These are phyloP conservation scores for Eruca vesicaria DNA, from an alignment of 441 rosid genomes.

Conservation along the genomic window DNA sequence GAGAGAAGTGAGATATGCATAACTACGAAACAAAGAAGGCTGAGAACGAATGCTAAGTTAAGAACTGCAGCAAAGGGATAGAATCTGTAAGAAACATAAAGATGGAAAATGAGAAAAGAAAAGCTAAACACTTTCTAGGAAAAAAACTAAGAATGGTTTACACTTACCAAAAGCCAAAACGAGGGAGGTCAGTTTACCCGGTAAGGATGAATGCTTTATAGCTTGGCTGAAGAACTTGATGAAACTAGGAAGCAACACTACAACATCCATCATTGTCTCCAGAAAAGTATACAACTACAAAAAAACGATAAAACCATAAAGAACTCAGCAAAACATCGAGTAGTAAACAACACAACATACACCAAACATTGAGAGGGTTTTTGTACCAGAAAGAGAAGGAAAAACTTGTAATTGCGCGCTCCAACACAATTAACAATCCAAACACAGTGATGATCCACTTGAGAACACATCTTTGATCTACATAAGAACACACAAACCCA, in stretches of 20 bases:
- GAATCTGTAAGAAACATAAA: conserved; percentile 62
- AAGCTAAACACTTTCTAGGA: conserved; percentile 1
- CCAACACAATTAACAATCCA: conserved; percentile 97
- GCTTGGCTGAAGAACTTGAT: conserved; percentile 63
- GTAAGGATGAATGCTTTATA: conserved; percentile 51
- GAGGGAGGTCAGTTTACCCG: conserved; percentile 60
- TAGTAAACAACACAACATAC: neutral
- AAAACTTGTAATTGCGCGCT: conserved; percentile 79
- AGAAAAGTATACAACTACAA: conserved; percentile 77
- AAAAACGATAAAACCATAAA: neutral
- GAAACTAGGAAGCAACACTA: conserved; percentile 68
- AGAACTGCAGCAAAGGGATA: conserved; percentile 83
- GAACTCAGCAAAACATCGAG: neutral
- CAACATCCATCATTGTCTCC: conserved; percentile 68
- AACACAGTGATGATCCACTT: conserved; percentile 97
- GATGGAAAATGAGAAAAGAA: conserved; percentile 35
- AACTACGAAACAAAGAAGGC: conserved; percentile 84
- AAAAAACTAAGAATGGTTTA: neutral
- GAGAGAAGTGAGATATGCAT: conserved; percentile 84
- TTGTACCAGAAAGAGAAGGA: conserved; percentile 90
- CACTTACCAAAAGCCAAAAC: conserved; percentile 81
- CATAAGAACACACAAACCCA: neutral
- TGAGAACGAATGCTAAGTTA: conserved; percentile 83
- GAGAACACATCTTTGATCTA: conserved; percentile 89
- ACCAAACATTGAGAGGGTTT: neutral